phyloP scores from a whole-genome alignment of 768 basidiomycete species.

The Candolleomyces efflorescens region DNA sequence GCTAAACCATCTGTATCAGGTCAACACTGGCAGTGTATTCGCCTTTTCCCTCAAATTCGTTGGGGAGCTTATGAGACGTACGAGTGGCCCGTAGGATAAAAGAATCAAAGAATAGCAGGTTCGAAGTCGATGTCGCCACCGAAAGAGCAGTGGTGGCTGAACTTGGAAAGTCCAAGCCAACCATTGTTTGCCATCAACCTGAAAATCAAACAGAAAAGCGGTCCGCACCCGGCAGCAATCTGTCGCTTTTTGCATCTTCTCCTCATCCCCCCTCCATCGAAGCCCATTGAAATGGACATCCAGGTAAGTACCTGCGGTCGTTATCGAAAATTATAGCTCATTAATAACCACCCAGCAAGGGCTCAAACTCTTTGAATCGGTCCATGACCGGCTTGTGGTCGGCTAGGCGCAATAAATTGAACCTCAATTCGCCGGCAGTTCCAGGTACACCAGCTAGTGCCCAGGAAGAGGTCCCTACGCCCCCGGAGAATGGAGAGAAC shows the following conservation, averaged over 20 bases:
- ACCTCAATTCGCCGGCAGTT: slow-evolving; percentile 50
- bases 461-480: slow-evolving; percentile 17
- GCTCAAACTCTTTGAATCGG: slow-evolving; percentile 68
- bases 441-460: slow-evolving; percentile 22
- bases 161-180: too few relatives aligned
- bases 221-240: not conserved
- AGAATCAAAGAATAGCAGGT: too few relatives aligned
- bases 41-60: too few relatives aligned
- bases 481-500: slow-evolving; percentile 16
- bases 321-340: slow-evolving; percentile 3
- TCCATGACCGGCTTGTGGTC: slow-evolving; percentile 83
- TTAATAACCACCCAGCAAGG: slow-evolving; percentile 52
- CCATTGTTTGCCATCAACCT: too few relatives aligned
- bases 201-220: not conserved
- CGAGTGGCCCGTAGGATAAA: too few relatives aligned
- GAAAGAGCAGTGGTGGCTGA: too few relatives aligned
- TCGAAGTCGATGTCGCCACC: too few relatives aligned
- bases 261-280: not conserved
- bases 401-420: slow-evolving; percentile 60
- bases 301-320: not conserved
- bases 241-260: not conserved
- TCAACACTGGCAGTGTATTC: too few relatives aligned
- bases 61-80: too few relatives aligned
- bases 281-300: not conserved
- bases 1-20: too few relatives aligned